Evolutionary conservation across 2,329 filamentous ascomycete genomes (phyloP), one percentile per base, ranked within the genome.

Genomic region (Fusarium sp.): DNA sequence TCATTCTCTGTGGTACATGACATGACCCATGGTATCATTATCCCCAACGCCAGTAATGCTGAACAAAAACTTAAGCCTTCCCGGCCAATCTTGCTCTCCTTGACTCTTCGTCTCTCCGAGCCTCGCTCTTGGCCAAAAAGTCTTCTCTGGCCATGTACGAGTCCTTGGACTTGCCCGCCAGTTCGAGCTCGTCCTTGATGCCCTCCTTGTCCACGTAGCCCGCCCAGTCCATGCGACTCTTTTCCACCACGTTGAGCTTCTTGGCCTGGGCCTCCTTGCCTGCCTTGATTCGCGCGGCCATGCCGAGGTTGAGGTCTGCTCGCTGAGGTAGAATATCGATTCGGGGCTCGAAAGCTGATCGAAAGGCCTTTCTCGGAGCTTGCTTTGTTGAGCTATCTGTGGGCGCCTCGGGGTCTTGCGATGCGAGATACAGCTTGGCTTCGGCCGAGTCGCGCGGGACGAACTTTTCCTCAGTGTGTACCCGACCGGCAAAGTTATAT

Each of bases 401-500:
- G 5, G 73, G 22, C 4, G 74, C 62, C 5, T 68, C 70, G 13
- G 77, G 60, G 4, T 82, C 84, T 63, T 87, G 83, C 1, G 88
- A 88, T 2, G 88, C 88, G 16, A 93, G 86, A 74, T 91, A 92
- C 13, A 92, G 85, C 71, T 88, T 90, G 50, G 91, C 91, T 79
- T 93, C 91, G 63, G 91, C 91, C 0, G 91, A 93, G 78, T 90
- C 87, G 52, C 89, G 87, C 5, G 90, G 84, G 1, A 95, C 91
- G 13, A 91, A 83, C 80, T 93, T 94, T 79, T 94, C 91, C 78
- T 95, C 93, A 0, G 88, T 92, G 77, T 93, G 91, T 14, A 92
- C 87, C 77, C 92, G 90, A 33, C 93, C 93, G 38, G 93, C 93
- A 76, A 95, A 95, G 76, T 92, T 93, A 82, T 94, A 94, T 16